Percentiles rank a stretch among this genome's conserved stretches.
Conservation (phyloP, 225 moss, liverwort and hornwort genomes). For the Rhytidiadelphus loreus region DNA sequence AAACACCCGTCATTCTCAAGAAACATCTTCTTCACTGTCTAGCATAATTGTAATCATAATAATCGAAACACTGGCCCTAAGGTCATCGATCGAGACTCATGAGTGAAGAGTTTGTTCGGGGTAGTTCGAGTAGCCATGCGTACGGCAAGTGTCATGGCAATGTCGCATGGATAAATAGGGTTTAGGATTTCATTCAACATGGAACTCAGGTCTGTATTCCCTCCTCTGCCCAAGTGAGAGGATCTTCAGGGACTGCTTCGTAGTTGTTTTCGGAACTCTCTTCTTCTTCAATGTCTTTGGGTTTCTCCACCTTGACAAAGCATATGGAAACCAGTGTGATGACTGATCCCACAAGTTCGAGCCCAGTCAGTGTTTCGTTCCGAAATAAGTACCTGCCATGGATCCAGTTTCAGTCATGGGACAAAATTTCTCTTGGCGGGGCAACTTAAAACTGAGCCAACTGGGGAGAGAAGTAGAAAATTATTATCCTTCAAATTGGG, state of each 20-base stretch:
- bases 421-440: neutral
- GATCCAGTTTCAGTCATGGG: neutral
- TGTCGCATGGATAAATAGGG: neutral
- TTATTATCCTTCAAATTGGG: neutral
- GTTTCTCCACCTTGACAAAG: constrained; percentile 26
- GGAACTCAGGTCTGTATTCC: neutral
- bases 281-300: neutral
- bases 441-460: neutral
- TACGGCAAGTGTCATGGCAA: neutral
- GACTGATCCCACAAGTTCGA: constrained; percentile 5
- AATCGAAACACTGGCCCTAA: neutral
- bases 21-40: neutral
- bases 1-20: neutral
- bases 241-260: constrained; percentile 1
- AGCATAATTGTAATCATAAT: neutral
- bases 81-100: neutral
- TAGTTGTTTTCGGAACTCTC: neutral
- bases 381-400: constrained; percentile 12
- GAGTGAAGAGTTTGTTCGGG: neutral
- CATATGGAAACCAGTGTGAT: constrained; percentile 12
- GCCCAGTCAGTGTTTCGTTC: neutral
- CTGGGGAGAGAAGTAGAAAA: neutral
- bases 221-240: neutral
- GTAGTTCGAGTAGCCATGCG: neutral
- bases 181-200: neutral